These are phyloP conservation scores for Paramecium octaurelia DNA, from an alignment of 73 alveolate species.

Conservation along the genomic window DNA sequence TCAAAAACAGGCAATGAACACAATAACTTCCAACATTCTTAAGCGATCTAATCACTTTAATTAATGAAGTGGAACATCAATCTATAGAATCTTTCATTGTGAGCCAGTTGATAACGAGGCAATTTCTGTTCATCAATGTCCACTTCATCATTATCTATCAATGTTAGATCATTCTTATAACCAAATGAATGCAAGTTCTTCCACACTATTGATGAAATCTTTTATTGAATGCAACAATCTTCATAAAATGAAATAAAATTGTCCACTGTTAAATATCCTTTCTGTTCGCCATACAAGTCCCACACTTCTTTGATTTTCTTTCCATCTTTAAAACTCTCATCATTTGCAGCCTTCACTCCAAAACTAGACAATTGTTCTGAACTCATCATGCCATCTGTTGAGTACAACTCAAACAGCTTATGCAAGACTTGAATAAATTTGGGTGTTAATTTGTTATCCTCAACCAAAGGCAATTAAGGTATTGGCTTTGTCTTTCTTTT, in stretches of 20 bases:
- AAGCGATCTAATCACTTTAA: conserved; percentile 54
- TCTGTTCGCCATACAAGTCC: conserved; percentile 39
- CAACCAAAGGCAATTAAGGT: conserved; percentile 49
- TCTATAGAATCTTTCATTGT: conserved; percentile 69
- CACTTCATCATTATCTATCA: conserved; percentile 41
- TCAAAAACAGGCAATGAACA: conserved; percentile 42
- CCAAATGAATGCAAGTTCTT: conserved; percentile 70
- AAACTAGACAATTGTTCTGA: conserved; percentile 68
- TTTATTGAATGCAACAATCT: conserved; percentile 29
- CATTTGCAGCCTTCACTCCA: conserved; percentile 77
- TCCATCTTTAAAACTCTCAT: conserved; percentile 66
- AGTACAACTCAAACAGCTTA: conserved; percentile 69
- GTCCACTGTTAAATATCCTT: conserved; percentile 65
- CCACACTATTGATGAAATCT: conserved; percentile 75
- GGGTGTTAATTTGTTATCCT: conserved; percentile 50
- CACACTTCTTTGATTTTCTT: conserved; percentile 62
- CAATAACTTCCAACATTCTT: conserved; percentile 77
- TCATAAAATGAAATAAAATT: conserved; percentile 76
- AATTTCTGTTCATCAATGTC: conserved; percentile 50
- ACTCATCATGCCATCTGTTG: conserved; percentile 73
- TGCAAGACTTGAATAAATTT: conserved; percentile 66
- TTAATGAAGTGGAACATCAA: conserved; percentile 13
- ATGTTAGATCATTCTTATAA: conserved; percentile 74
- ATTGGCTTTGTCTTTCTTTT: conserved; percentile 8
- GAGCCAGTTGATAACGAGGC: conserved; percentile 81